Percentiles rank a stretch among this genome's conserved stretches.
phyloP scores from a whole-genome alignment of 106 monocot genomes.

The Agapanthus africanus region DNA sequence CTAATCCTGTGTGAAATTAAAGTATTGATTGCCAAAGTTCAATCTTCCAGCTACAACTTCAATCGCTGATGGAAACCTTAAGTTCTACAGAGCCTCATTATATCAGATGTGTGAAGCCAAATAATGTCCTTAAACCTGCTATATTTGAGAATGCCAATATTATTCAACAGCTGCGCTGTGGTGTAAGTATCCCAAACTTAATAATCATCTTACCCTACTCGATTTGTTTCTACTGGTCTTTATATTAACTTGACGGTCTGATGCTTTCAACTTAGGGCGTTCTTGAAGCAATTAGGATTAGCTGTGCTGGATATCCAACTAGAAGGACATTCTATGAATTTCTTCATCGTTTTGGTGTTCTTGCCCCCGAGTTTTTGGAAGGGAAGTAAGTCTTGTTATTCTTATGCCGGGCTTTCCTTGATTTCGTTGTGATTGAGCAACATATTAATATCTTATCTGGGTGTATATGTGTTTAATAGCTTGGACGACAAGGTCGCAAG shows the following conservation, averaged over 20 bases:
- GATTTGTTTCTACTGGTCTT: too few relatives aligned
- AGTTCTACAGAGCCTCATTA: constrained; percentile 83
- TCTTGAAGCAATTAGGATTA: constrained; percentile 90
- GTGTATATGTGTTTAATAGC: constrained; percentile 21
- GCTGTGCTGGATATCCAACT: constrained; percentile 93
- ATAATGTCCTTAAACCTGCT: constrained; percentile 82
- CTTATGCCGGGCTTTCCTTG: neutral
- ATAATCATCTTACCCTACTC: neutral
- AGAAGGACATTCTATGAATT: constrained; percentile 90
- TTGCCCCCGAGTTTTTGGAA: constrained; percentile 72
- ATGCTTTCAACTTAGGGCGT: too few relatives aligned
- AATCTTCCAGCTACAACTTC: constrained; percentile 60
- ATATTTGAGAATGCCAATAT: constrained; percentile 83
- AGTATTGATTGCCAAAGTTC: neutral
- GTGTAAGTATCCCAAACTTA: constrained; percentile 35
- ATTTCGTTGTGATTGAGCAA: neutral
- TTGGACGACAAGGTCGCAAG: constrained; percentile 69
- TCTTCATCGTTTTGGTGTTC: constrained; percentile 78
- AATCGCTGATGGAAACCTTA: constrained; percentile 76
- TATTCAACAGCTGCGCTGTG: constrained; percentile 82
- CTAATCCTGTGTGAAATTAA: constrained; percentile 1
- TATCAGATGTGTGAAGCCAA: constrained; percentile 90
- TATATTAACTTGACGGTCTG: too few relatives aligned
- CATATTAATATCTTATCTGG: constrained; percentile 1
- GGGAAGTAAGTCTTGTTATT: constrained; percentile 49